phyloP scores from a whole-genome alignment of 2,329 filamentous ascomycete species.

The Cercospora sp. region DNA sequence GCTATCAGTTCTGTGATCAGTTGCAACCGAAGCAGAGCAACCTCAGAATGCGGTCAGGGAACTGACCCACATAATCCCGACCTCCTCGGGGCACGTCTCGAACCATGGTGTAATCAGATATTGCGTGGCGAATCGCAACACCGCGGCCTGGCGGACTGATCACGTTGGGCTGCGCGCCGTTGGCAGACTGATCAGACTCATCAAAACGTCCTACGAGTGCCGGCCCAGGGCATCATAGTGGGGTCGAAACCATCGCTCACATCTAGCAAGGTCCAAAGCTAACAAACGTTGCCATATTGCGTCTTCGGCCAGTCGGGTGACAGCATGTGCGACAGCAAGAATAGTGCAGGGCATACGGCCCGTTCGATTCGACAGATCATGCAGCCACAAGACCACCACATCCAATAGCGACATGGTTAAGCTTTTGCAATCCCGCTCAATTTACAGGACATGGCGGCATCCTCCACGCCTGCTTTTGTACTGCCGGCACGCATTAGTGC shows the following conservation, averaged over 20 bases:
- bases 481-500: slow-evolving; percentile 21
- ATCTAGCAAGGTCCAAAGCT: slow-evolving; percentile 20
- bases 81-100: slow-evolving; percentile 9
- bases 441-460: slow-evolving; percentile 29
- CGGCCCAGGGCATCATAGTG: slow-evolving; percentile 18
- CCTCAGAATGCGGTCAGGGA: slow-evolving; percentile 27
- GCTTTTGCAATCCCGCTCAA: slow-evolving; percentile 27
- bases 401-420: slow-evolving; percentile 29
- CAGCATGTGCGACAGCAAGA: slow-evolving; percentile 28
- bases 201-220: slow-evolving; percentile 21
- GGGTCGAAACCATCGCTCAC: slow-evolving; percentile 16
- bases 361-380: slow-evolving; percentile 29
- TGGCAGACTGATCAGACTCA: slow-evolving; percentile 19
- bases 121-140: slow-evolving; percentile 15
- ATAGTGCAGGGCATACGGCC: slow-evolving; percentile 27
- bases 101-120: neutral
- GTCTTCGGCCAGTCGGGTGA: slow-evolving; percentile 28
- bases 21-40: slow-evolving; percentile 24
- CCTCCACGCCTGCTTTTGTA: slow-evolving; percentile 24
- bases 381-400: slow-evolving; percentile 30
- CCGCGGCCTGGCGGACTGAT: neutral
- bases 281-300: slow-evolving; percentile 25
- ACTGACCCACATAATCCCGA: slow-evolving; percentile 19
- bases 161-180: slow-evolving; percentile 15
- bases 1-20: slow-evolving; percentile 26